Conservation (phyloP, 2,329 filamentous ascomycete genomes). For the Microsporum ferrugineum region DNA sequence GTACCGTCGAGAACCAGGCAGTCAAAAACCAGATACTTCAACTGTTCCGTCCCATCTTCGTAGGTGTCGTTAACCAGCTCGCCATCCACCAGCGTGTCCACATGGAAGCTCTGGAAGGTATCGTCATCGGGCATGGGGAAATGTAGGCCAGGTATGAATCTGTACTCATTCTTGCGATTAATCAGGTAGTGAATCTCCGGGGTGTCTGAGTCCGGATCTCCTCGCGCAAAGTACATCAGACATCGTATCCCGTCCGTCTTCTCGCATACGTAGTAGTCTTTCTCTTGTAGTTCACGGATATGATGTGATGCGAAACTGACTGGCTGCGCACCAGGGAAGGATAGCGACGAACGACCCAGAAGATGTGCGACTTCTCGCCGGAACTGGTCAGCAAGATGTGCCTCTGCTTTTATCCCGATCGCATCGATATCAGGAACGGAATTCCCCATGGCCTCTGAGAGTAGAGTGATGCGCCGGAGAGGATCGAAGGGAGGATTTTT, state of each 20-base stretch:
- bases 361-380: conserved; percentile 63
- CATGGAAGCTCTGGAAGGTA: conserved; percentile 56
- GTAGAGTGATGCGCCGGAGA: not conserved
- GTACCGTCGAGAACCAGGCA: conserved; percentile 71
- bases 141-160: conserved; percentile 67
- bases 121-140: conserved; percentile 61
- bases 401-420: conserved; percentile 52
- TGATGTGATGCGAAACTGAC: conserved; percentile 81
- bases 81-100: conserved; percentile 74
- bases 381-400: conserved; percentile 50
- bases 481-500: not conserved
- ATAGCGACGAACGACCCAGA: conserved; percentile 51
- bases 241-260: conserved; percentile 96
- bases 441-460: conserved; percentile 23
- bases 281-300: conserved; percentile 63
- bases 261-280: conserved; percentile 96
- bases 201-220: conserved; percentile 44
- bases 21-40: conserved; percentile 88
- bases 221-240: conserved; percentile 70
- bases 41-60: conserved; percentile 53
- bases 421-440: conserved; percentile 33
- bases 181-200: conserved; percentile 79
- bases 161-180: conserved; percentile 96
- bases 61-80: conserved; percentile 82
- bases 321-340: conserved; percentile 85